Base-by-base conservation (phyloP, 139 green algal genomes). In the Haematococcus sp. region DNA sequence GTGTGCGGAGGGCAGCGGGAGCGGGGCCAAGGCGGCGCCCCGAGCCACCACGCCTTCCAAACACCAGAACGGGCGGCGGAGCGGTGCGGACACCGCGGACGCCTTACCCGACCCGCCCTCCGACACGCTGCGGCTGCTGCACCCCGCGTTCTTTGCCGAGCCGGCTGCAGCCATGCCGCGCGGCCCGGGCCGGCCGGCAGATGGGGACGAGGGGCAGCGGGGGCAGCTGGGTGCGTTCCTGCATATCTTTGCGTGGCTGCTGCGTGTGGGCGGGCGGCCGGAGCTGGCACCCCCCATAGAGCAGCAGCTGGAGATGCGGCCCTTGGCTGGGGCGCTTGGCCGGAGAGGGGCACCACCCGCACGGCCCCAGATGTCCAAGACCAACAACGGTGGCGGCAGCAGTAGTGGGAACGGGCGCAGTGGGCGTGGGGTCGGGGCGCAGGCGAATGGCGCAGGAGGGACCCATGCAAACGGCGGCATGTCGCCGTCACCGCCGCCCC, bases 61-160 rank as follows among this genome's bases (percentile, higher is more conserved):
- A 13, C 40, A 61, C 32, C 71, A 73, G 22, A 73, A 73, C 60
- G 72, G 72, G 30, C 65, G 49, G 28, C 59, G 46, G 4, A 28
- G 49, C 61, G n/a, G 35, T 64, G 22, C 30, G 61, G 52, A 25
- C 61, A 51, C 32, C 3, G 58, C 58, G 23, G 23, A 71, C 23
- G 9, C 65, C 2, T 9, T 68, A 13, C 59, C 71, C 3, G 52
- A 64, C 0, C 77, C 65, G 25, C 67, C 70, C 4, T n/a, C 34
- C 4, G 34, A 34, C 55, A 75, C 72, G 1, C 61, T 87, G 17
- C 76, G 75, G 32, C 35, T 34, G 22, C 72, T 87, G 31, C 82
- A 87, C 63, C 82, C 78, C 25, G 54, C 83, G 4, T 84, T 81
- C 63, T 84, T 87, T 65, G 70, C 77, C 9, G 75, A 82, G 67